Evolutionary conservation across 1,284 basidiomycete genomes (phyloP), one percentile per base, ranked within the genome.

Genomic region (Ustilago bromivora): DNA sequence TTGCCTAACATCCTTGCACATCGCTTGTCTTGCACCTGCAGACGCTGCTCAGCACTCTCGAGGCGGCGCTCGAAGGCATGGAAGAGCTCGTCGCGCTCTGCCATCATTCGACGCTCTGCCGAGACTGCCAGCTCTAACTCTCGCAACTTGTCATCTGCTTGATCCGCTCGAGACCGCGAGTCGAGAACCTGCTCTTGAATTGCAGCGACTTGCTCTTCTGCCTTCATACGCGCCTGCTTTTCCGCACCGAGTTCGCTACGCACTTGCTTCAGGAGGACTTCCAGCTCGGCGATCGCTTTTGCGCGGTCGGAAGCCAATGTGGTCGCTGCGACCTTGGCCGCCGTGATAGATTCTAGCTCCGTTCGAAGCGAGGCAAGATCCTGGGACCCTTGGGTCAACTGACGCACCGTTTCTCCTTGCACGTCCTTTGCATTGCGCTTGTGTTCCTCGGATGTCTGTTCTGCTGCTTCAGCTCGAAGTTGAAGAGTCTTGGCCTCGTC

Each of bases 1-100:
- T 85, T 85, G 66, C 84, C 84, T 19, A 85, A 68, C 69, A 85
- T 73, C 34, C 75, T 71, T 47, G 80, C 81, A 49, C 83, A 85
- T 41, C 82, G 76, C 62, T 80, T 71, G 62, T 85, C 82, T 51
- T 82, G 78, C 49, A 79, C 80, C 49, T 83, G 76, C 40, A 85
- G 75, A n/a, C 79, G 75, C 64, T 58, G 63, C 51, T 82, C 82
- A 36, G 79, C 82, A 15, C 67, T 74, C 40, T 82, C 78, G 43
- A 79, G 78, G 9, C 81, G 72, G 46, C 76, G 70, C 56, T 82
- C 79, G 32, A 80, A 81, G 32, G 72, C 78, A 41, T 77, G 69
- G 46, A 79, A 79, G 52, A 85, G 80, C 51, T 69, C 71, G 34
- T 81, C 82, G 12, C 77, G 71, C 46, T 81, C 76, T 7, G 59